These are phyloP conservation scores for Dichotomocladium elegans DNA, from an alignment of 371 early-diverging fungal species.

Conservation along the genomic window DNA sequence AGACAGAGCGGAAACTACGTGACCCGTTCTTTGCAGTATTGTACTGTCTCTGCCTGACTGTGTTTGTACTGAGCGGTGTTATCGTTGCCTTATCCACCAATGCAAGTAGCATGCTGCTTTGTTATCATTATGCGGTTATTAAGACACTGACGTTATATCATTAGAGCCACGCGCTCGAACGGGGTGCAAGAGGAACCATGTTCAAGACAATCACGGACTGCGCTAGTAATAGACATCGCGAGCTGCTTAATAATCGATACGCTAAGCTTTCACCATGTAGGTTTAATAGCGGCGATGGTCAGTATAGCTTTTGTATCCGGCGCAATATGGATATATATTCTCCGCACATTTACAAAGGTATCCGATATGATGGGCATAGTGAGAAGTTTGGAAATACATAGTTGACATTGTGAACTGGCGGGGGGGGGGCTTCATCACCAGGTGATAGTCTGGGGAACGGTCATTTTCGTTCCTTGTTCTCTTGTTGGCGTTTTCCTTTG, in stretches of 20 bases:
- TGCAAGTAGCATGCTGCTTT: too few species aligned
- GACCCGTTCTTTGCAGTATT: constrained; percentile 54
- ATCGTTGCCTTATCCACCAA: constrained; percentile 50
- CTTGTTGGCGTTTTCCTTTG: constrained; percentile 54
- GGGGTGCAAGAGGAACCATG: constrained; percentile 40
- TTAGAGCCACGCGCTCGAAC: constrained; percentile 35
- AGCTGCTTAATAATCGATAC: neutral
- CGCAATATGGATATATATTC: constrained; percentile 48
- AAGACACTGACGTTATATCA: neutral
- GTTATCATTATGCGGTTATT: neutral
- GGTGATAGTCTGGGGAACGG: constrained; percentile 58
- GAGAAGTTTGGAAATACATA: neutral
- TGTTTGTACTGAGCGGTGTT: constrained; percentile 44
- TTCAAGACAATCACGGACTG: constrained; percentile 52
- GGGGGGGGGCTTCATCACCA: neutral
- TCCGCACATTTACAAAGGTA: constrained; percentile 55
- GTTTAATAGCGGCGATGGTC: constrained; percentile 47
- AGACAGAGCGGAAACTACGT: constrained; percentile 43
- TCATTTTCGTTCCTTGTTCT: constrained; percentile 50
- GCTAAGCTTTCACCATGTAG: constrained; percentile 13
- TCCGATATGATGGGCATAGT: too few species aligned
- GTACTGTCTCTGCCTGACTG: constrained; percentile 31
- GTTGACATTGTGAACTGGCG: neutral
- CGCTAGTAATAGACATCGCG: constrained; percentile 34
- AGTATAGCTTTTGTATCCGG: constrained; percentile 44